phyloP scores from a whole-genome alignment of 257 asterid species.

The Parsonsia alboflavescens region DNA sequence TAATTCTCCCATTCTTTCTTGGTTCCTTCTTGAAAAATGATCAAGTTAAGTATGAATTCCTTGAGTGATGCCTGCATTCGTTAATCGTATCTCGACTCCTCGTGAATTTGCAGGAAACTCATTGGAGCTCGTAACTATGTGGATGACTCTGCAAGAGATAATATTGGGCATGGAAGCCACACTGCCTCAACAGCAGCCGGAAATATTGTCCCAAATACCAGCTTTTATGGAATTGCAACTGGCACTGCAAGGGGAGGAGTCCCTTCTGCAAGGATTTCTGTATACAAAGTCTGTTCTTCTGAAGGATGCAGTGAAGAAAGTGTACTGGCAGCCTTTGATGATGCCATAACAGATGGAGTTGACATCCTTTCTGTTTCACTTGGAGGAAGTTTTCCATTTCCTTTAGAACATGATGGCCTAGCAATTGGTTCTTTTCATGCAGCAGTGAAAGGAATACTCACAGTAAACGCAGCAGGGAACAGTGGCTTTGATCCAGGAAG shows the following conservation, averaged over 20 bases:
- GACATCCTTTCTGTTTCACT: slow-evolving; percentile 35
- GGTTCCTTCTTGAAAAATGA: neutral
- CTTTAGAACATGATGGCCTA: slow-evolving; percentile 8
- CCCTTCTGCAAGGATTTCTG: slow-evolving; percentile 37
- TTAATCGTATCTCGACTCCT: too few relatives aligned
- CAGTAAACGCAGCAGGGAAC: slow-evolving; percentile 41
- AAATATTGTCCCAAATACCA: slow-evolving; percentile 16
- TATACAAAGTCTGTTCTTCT: slow-evolving; percentile 16
- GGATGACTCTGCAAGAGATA: slow-evolving; percentile 20
- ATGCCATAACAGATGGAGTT: slow-evolving; percentile 50
- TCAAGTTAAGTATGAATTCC: neutral
- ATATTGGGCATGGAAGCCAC: slow-evolving; percentile 35
- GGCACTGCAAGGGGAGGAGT: slow-evolving; percentile 45
- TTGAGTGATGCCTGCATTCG: neutral
- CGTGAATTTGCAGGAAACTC: slow-evolving; percentile 27
- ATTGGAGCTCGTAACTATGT: slow-evolving; percentile 37
- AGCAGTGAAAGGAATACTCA: slow-evolving; percentile 25
- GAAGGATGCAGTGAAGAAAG: neutral
- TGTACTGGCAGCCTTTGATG: slow-evolving; percentile 39
- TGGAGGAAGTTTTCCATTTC: neutral
- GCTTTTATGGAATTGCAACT: slow-evolving; percentile 27
- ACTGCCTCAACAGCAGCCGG: slow-evolving; percentile 50
- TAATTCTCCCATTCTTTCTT: neutral
- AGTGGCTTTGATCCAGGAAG: neutral
- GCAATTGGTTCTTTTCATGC: slow-evolving; percentile 44